Evolutionary conservation across 2,329 filamentous ascomycete species (phyloP).

Genomic region (Ilyonectria destructans): DNA sequence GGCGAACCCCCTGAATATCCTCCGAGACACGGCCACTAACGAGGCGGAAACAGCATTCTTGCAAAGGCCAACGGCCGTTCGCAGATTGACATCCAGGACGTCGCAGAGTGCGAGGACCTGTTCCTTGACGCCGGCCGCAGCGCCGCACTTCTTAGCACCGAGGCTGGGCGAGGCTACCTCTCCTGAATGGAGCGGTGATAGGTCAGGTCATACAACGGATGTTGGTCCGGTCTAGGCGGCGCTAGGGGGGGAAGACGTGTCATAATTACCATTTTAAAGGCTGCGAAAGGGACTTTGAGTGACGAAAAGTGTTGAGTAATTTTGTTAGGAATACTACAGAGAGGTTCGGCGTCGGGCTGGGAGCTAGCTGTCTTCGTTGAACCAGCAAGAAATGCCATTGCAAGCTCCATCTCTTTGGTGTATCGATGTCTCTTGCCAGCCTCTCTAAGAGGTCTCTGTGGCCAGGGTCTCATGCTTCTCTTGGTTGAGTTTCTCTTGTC

Average conservation of each 20-base stretch:
- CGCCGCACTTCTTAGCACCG: constrained; percentile 77
- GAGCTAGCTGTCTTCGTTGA: constrained; percentile 43
- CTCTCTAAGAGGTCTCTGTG: neutral
- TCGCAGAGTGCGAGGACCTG: constrained; percentile 86
- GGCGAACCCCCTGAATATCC: constrained; percentile 33
- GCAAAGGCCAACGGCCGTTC: constrained; percentile 86
- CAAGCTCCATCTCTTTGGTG: constrained; percentile 19
- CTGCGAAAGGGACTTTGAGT: constrained; percentile 33
- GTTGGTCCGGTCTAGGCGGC: constrained; percentile 38
- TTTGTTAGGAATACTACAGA: constrained; percentile 44
- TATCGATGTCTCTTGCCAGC: neutral
- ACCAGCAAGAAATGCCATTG: constrained; percentile 32
- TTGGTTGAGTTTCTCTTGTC: constrained; percentile 6
- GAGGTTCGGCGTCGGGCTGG: constrained; percentile 46
- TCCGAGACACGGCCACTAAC: constrained; percentile 55
- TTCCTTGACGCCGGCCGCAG: constrained; percentile 89
- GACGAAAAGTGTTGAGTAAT: constrained; percentile 45
- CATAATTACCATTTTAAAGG: constrained; percentile 50
- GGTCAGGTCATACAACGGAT: constrained; percentile 23
- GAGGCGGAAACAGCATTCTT: constrained; percentile 76
- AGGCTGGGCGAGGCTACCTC: constrained; percentile 77
- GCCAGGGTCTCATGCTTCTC: constrained; percentile 10
- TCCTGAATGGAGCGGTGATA: constrained; percentile 59
- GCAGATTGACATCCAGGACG: constrained; percentile 84
- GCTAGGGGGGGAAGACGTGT: constrained; percentile 47